phyloP scores from a whole-genome alignment of 2,329 filamentous ascomycete genomes.

The Trichoderma asperellum region DNA sequence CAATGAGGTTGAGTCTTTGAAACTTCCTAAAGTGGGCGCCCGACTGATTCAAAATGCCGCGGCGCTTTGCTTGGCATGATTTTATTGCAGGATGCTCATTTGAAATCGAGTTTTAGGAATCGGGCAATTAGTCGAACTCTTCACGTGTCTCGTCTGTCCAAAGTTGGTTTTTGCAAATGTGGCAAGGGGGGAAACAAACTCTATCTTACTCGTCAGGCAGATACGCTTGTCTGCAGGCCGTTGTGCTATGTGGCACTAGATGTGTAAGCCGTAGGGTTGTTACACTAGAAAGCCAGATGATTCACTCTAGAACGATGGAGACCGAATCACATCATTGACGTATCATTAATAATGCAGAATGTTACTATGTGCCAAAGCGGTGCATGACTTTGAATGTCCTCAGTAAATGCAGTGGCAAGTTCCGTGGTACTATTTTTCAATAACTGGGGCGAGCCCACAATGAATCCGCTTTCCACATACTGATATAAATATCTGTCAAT shows the following conservation, averaged over 20 bases:
- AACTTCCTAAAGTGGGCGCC: neutral
- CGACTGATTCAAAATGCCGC: neutral
- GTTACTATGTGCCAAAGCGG: neutral
- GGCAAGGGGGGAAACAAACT: neutral
- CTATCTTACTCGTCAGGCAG: neutral
- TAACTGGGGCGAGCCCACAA: neutral
- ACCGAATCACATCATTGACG: neutral
- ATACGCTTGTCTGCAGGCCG: neutral
- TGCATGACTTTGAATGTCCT: neutral
- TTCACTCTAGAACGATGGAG: neutral
- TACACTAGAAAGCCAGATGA: neutral
- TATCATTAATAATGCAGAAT: neutral
- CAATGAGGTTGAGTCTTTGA: neutral
- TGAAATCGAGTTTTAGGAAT: neutral
- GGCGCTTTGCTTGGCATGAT: neutral
- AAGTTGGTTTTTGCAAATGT: neutral
- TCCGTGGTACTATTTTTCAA: neutral
- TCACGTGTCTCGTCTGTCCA: neutral
- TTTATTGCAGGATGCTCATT: neutral
- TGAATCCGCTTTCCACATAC: neutral
- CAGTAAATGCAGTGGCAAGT: neutral
- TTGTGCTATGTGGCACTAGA: neutral
- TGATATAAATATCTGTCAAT: neutral
- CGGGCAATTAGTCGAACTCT: neutral
- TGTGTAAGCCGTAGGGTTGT: neutral